These are phyloP conservation scores for Osmanthus fragrans DNA, from an alignment of 257 asterid species.

Conservation along the genomic window DNA sequence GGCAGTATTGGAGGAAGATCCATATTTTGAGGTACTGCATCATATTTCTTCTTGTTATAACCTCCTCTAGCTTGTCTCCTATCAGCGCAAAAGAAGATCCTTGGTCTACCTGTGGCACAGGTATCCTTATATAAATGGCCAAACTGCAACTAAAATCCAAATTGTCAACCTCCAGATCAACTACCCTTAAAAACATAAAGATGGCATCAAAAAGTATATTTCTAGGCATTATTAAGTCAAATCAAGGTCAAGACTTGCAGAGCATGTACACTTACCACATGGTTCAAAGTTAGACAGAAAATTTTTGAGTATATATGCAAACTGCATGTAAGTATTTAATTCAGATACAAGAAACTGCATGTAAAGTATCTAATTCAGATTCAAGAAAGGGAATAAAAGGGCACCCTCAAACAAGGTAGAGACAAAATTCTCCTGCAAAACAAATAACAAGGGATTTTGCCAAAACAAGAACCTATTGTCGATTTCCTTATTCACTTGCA, in stretches of 20 bases:
- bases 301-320: neutral
- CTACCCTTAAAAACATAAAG: neutral
- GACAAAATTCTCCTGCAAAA: neutral
- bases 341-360: neutral
- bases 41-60: slow-evolving; percentile 40
- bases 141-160: slow-evolving; percentile 52
- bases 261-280: neutral
- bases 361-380: neutral
- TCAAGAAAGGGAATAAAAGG: neutral
- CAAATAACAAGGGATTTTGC: neutral
- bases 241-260: slow-evolving; percentile 12
- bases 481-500: neutral
- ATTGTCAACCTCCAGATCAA: slow-evolving; percentile 24
- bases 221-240: neutral
- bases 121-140: slow-evolving; percentile 25
- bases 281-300: neutral
- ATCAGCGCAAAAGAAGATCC: slow-evolving; percentile 36
- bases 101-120: slow-evolving; percentile 35
- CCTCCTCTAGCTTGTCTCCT: slow-evolving; percentile 40
- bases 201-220: slow-evolving; percentile 6
- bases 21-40: slow-evolving; percentile 56
- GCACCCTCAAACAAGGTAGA: neutral
- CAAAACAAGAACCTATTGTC: neutral
- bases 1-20: slow-evolving; percentile 78
- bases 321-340: neutral